Percentiles rank a stretch among this genome's conserved stretches.
Conservation (phyloP, 345 rosid genomes). For the Salix purpurea region DNA sequence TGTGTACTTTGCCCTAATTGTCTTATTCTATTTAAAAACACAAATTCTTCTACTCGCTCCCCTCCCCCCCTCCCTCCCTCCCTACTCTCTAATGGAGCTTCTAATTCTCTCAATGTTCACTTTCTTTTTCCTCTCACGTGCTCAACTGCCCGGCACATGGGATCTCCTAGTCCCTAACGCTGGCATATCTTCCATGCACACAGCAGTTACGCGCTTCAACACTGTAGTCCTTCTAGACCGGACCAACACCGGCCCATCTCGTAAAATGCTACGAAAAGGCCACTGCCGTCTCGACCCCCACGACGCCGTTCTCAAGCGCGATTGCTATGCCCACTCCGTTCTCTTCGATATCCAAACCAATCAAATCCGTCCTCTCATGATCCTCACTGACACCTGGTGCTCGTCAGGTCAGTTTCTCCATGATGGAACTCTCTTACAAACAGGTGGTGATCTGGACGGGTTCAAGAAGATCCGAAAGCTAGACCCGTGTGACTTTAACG, state of each 20-base stretch:
- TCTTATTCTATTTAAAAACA: no score
- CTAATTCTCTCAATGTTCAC: constrained; percentile 3
- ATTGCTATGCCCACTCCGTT: constrained; percentile 62
- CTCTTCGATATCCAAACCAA: constrained; percentile 18
- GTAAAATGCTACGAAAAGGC: constrained; percentile 46
- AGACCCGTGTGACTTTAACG: constrained; percentile 18
- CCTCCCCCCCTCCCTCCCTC: background rate
- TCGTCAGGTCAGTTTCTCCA: constrained; percentile 31
- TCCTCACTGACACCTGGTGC: constrained; percentile 37
- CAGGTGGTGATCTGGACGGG: constrained; percentile 29
- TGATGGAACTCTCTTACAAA: constrained; percentile 22
- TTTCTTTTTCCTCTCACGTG: constrained; percentile 14
- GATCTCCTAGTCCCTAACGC: constrained; percentile 63
- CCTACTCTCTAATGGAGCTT: constrained; percentile 6
- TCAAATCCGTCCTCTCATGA: constrained; percentile 17
- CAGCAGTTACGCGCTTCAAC: constrained; percentile 92
- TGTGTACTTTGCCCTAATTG: no score
- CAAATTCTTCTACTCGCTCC: background rate
- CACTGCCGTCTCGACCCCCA: constrained; percentile 55
- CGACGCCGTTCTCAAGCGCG: constrained; percentile 52
- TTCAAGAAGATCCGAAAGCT: constrained; percentile 26
- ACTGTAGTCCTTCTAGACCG: constrained; percentile 83
- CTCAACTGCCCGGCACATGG: constrained; percentile 81
- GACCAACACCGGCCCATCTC: constrained; percentile 78
- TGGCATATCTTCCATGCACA: constrained; percentile 93